These are phyloP conservation scores for Lichtheimia corymbifera DNA, from an alignment of 371 early-diverging fungal genomes.

Conservation along the genomic window DNA sequence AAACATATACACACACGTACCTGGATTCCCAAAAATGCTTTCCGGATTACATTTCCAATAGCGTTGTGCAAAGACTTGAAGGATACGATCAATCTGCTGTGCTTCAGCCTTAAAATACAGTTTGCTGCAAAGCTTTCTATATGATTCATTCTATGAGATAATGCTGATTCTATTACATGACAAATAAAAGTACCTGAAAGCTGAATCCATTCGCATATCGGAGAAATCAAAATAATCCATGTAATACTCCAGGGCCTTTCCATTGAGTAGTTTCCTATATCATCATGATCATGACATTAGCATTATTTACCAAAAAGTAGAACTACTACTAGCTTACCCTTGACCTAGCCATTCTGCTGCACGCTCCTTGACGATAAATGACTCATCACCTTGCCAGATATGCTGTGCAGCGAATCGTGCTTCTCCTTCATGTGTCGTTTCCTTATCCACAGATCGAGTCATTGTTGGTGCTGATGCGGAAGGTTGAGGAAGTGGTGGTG, in stretches of 20 bases:
- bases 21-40: conserved; percentile 52
- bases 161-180: background rate
- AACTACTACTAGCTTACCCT: conserved; percentile 29
- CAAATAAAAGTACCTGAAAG: conserved; percentile 45
- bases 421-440: background rate
- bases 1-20: conserved; percentile 18
- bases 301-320: background rate
- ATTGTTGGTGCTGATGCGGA: background rate
- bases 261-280: conserved; percentile 51
- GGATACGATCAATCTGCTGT: conserved; percentile 85
- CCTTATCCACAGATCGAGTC: background rate
- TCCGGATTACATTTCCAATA: conserved; percentile 78
- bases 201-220: conserved; percentile 69
- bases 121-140: conserved; percentile 74
- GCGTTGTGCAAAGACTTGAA: conserved; percentile 72
- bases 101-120: conserved; percentile 88
- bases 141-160: background rate
- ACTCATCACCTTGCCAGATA: conserved; percentile 40
- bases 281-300: background rate
- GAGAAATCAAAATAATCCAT: conserved; percentile 77
- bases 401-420: conserved; percentile 31
- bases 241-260: conserved; percentile 60
- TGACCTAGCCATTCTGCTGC: conserved; percentile 54
- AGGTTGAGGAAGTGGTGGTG: conserved; percentile 3
- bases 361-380: conserved; percentile 36